Percentiles rank a stretch among this genome's conserved stretches.
These are phyloP conservation scores for Ashbya aceris DNA, from an alignment of 1,139 yeast genomes.

Conservation along the genomic window DNA sequence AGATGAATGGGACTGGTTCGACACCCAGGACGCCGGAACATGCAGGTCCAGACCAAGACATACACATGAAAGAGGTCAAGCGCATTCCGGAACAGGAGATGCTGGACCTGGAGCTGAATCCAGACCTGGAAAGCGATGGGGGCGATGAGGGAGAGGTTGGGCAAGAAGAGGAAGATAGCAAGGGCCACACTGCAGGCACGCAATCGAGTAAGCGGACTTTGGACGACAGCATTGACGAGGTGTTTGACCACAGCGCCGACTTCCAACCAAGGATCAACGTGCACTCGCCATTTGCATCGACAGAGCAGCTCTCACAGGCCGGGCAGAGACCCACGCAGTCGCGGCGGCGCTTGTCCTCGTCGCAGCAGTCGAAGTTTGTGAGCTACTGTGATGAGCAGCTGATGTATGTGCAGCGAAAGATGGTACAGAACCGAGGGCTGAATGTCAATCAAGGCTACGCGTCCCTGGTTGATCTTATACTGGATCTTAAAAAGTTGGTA, in stretches of 20 bases:
- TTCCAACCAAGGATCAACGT: constrained; percentile 25
- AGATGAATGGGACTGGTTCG: constrained; percentile 6
- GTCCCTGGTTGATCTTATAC: constrained; percentile 35
- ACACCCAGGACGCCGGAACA: constrained; percentile 42
- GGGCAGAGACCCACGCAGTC: constrained; percentile 5
- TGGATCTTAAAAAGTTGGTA: constrained; percentile 39
- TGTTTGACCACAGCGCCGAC: constrained; percentile 25
- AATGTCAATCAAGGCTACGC: constrained; percentile 34
- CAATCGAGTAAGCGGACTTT: constrained; percentile 7
- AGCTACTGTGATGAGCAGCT: constrained; percentile 53
- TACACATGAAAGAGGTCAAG: constrained; percentile 25
- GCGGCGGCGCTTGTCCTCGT: constrained; percentile 26
- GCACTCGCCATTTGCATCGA: constrained; percentile 26
- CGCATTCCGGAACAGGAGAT: constrained; percentile 27
- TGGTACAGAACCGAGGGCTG: constrained; percentile 46
- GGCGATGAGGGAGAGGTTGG: constrained; percentile 20
- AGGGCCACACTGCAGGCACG: constrained; percentile 6
- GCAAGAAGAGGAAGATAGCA: constrained; percentile 12
- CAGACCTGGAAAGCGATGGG: constrained; percentile 25
- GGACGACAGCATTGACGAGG: constrained; percentile 9
- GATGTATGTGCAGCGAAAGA: constrained; percentile 50
- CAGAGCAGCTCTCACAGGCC: constrained; percentile 9
- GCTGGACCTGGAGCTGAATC: constrained; percentile 27
- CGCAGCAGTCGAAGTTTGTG: constrained; percentile 55
- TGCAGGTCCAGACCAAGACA: constrained; percentile 40